Evolutionary conservation across 352 stramenopile species (phyloP).

Genomic region (Nothophytophthora sp.): DNA sequence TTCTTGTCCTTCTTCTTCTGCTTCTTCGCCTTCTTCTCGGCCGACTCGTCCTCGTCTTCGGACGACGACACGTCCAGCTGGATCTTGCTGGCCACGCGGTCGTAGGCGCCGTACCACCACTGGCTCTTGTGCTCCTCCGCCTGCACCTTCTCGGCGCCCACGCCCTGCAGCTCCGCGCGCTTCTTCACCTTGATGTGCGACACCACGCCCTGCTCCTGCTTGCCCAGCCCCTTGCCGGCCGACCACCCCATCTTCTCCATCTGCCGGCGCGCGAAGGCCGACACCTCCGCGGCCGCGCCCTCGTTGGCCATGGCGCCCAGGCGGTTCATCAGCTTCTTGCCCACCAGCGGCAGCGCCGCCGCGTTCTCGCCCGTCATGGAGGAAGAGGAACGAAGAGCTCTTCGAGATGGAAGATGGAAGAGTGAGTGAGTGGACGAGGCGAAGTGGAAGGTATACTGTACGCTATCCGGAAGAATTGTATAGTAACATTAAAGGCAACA

Average conservation of each 20-base stretch:
- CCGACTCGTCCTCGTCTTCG: constrained; percentile 39
- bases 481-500: too few relatives aligned
- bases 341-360: constrained; percentile 63
- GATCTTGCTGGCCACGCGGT: constrained; percentile 88
- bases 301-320: constrained; percentile 86
- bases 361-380: constrained; percentile 11
- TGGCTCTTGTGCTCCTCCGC: constrained; percentile 69
- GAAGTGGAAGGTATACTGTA: too few relatives aligned
- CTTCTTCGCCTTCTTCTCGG: constrained; percentile 58
- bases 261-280: constrained; percentile 81
- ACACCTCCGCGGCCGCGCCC: constrained; percentile 59
- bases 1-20: constrained; percentile 43
- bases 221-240: constrained; percentile 96
- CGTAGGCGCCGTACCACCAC: constrained; percentile 91
- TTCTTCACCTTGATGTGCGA: constrained; percentile 95
- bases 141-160: constrained; percentile 85
- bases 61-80: constrained; percentile 72
- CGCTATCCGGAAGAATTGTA: too few relatives aligned
- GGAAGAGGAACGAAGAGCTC: background rate
- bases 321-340: constrained; percentile 83
- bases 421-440: too few relatives aligned
- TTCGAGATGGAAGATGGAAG: too few relatives aligned
- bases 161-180: constrained; percentile 91
- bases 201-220: constrained; percentile 92
- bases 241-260: constrained; percentile 97